Conservation (phyloP, 257 asterid species). For the Capsicum pubescens region DNA sequence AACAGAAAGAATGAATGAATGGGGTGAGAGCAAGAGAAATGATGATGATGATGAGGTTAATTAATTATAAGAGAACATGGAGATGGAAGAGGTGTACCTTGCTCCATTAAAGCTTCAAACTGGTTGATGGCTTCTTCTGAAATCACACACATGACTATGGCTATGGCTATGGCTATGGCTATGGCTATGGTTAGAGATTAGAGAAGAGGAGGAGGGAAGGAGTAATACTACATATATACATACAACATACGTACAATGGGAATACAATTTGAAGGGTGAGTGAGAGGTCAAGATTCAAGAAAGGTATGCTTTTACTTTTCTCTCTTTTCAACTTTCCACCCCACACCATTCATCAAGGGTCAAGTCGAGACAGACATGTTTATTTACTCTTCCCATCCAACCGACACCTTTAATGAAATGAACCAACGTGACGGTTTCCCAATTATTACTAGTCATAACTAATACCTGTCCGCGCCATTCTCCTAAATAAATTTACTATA, state of each 20-base stretch:
- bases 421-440: too few species aligned
- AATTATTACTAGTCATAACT: too few species aligned
- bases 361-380: too few species aligned
- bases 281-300: conserved; percentile 53
- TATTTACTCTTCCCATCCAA: too few species aligned
- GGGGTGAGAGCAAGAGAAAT: conserved; percentile 24
- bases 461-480: too few species aligned
- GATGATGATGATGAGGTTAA: conserved; percentile 22
- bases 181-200: too few species aligned
- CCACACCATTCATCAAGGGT: too few species aligned
- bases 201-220: conserved; percentile 20
- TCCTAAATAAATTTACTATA: too few species aligned
- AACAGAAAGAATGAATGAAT: background rate
- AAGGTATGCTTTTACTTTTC: conserved; percentile 34
- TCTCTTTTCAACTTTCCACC: background rate
- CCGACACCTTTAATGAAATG: too few species aligned
- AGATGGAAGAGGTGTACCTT: conserved; percentile 42
- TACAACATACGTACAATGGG: too few species aligned
- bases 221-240: too few species aligned
- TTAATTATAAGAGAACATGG: background rate
- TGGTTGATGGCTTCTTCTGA: conserved; percentile 64
- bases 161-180: background rate
- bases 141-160: conserved; percentile 59
- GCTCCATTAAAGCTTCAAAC: conserved; percentile 61
- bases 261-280: background rate